Evolutionary conservation across 1,139 yeast genomes (phyloP), one percentile per base, ranked within the genome.

Genomic region (Debaryomycetaceae sp.): DNA sequence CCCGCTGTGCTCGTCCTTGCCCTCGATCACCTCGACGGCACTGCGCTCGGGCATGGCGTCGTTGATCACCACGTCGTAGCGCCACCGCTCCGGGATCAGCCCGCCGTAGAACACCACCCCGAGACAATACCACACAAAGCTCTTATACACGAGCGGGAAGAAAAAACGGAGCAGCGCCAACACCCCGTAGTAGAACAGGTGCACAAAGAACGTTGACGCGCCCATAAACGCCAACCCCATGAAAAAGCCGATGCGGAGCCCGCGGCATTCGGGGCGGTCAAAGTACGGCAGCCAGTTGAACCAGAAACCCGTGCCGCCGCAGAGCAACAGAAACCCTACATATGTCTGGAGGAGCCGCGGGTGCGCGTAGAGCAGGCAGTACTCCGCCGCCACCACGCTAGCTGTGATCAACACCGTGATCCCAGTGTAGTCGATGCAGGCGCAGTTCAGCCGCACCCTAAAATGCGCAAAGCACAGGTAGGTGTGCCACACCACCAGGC

Each of bases 371-470:
- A 91, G 68, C 1, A 91, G 73, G 23, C 86, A 75, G 53, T 84
- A 88, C 54, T 89, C 96, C 0, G 91, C 82, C 4, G 95, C 76
- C 26, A 91, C 65, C 31, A 91, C 83, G 1, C 95, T 84, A n/a
- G 94, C 89, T 0, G 96, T 83, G 43, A 91, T 88, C 40, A 91
- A 64, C 9, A 88, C 72, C 0, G 96, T 86, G 44, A 91, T 91
- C 1, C 98, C 98, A 6, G 95, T 83, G 54, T 91, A 91, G 59
- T 91, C 98, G 28, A 89, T 79, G 56, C 98, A 91, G 0, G 96
- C 96, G 57, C 84, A 85, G 36, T 75, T 73, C 40, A 79, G 70
- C 51, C 95, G 71, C 36, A 78, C 58, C 16, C 69, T 59, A 29
- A 82, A 58, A 35, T 72, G 71, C 13, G 93, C 78, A 43, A 88